Conservation (phyloP, 805 yeast species). For the Candida tammaniensis region DNA sequence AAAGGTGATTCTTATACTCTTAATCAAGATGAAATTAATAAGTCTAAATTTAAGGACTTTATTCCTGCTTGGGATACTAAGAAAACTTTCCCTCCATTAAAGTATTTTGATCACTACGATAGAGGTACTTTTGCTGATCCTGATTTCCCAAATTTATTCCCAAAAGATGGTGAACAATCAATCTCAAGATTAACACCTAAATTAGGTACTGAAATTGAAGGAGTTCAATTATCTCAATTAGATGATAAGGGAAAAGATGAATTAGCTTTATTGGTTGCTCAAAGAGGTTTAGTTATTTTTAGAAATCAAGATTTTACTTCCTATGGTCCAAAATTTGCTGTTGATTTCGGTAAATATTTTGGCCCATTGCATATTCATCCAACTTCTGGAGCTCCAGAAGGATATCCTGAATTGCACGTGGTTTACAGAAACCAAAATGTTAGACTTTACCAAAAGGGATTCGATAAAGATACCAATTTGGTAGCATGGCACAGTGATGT, state of each 20-base stretch:
- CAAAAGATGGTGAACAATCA: conserved; percentile 24
- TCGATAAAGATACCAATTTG: conserved; percentile 22
- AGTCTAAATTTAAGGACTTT: conserved; percentile 21
- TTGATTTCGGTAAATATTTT: conserved; percentile 31
- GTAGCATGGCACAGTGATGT: conserved; percentile 38
- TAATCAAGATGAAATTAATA: conserved; percentile 9
- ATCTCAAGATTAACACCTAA: conserved; percentile 56
- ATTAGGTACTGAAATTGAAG: conserved; percentile 64
- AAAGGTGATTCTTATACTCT: too few relatives aligned
- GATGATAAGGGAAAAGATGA: conserved; percentile 59
- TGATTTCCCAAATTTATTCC: conserved; percentile 47
- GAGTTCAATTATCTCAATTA: conserved; percentile 56
- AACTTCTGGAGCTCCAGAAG: conserved; percentile 37
- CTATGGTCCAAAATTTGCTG: conserved; percentile 30
- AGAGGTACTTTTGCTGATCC: conserved; percentile 61
- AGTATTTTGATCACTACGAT: conserved; percentile 54
- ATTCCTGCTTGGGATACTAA: conserved; percentile 31
- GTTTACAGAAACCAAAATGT: conserved; percentile 23
- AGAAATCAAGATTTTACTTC: conserved; percentile 60
- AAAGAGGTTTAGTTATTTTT: conserved; percentile 65
- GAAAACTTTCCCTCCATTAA: conserved; percentile 48
- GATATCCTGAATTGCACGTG: conserved; percentile 27
- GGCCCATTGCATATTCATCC: conserved; percentile 47
- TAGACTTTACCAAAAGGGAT: conserved; percentile 12
- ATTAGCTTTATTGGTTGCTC: conserved; percentile 62